phyloP scores from a whole-genome alignment of 768 basidiomycete species.

The Dioszegia crocea region DNA sequence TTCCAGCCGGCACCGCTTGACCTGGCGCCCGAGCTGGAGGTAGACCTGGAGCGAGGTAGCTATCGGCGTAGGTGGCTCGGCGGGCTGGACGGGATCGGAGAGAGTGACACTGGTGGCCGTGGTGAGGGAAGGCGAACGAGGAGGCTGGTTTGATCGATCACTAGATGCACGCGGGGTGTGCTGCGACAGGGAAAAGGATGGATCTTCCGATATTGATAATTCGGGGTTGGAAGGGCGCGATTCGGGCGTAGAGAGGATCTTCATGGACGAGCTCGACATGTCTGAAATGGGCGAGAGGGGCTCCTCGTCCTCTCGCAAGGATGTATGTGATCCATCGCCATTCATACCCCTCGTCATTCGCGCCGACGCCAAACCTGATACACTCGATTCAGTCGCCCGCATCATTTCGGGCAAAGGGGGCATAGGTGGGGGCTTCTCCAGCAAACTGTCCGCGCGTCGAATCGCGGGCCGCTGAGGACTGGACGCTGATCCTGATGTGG shows the following conservation, averaged over 20 bases:
- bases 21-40: slow-evolving; percentile 81
- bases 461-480: slow-evolving; percentile 16
- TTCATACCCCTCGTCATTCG: not conserved
- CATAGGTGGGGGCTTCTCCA: slow-evolving; percentile 37
- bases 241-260: slow-evolving; percentile 27
- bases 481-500: not conserved
- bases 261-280: slow-evolving; percentile 2
- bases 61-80: slow-evolving; percentile 2
- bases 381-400: not conserved
- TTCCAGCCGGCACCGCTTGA: slow-evolving; percentile 77
- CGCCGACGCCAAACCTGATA: slow-evolving; percentile 1
- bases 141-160: not conserved
- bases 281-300: slow-evolving; percentile 1
- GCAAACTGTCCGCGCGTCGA: slow-evolving; percentile 13
- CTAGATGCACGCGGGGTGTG: not conserved
- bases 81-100: not conserved
- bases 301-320: not conserved
- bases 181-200: not conserved
- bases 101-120: no score
- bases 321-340: not conserved
- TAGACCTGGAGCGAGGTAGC: slow-evolving; percentile 63
- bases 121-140: not conserved
- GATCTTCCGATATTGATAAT: not conserved
- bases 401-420: slow-evolving; percentile 37
- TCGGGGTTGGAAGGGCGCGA: not conserved